phyloP scores from a whole-genome alignment of 345 rosid genomes.

The Corymbia maculata region DNA sequence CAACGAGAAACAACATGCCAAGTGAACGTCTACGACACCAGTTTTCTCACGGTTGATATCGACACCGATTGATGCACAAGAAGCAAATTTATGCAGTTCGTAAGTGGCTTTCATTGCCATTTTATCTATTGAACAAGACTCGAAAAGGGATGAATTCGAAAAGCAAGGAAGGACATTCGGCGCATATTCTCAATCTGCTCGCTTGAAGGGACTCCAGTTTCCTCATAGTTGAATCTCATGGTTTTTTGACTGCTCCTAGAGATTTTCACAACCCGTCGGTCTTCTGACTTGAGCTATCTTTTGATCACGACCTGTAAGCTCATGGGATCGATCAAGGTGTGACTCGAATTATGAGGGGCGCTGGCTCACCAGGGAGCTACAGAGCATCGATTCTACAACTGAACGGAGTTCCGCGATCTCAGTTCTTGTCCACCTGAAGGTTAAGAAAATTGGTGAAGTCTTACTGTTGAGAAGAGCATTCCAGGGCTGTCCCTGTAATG shows the following conservation, averaged over 20 bases:
- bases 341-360: constrained; percentile 34
- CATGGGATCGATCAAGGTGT: neutral
- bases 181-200: neutral
- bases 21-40: neutral
- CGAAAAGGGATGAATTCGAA: neutral
- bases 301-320: constrained; percentile 46
- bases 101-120: neutral
- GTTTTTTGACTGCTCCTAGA: neutral
- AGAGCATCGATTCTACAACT: constrained; percentile 27
- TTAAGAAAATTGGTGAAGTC: constrained; percentile 47
- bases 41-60: neutral
- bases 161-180: neutral
- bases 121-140: no score
- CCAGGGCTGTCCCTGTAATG: neutral
- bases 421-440: constrained; percentile 36
- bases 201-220: neutral
- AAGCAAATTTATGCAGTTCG: neutral
- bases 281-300: constrained; percentile 67
- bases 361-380: constrained; percentile 58
- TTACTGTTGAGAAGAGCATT: neutral
- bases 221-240: neutral
- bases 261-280: neutral
- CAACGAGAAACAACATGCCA: neutral
- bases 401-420: constrained; percentile 30
- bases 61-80: neutral